These are phyloP conservation scores for Clonostachys byssicola DNA, from an alignment of 2,329 filamentous ascomycete genomes.

Conservation along the genomic window DNA sequence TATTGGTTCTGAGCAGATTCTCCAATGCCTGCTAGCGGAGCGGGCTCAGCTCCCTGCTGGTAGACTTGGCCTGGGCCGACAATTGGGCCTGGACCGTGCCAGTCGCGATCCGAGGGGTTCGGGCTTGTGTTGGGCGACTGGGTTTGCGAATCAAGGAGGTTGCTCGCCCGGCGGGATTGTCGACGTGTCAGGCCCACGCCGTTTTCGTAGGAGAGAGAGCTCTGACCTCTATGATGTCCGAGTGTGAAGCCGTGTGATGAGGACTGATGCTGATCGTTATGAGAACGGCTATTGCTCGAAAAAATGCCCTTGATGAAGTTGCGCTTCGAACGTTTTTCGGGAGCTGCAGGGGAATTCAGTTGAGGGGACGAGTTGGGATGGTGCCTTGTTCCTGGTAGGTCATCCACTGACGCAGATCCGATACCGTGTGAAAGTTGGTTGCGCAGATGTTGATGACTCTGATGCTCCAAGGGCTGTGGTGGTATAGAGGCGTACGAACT, in stretches of 20 bases:
- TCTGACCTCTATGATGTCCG: slow-evolving; percentile 10
- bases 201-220: slow-evolving; percentile 40
- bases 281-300: slow-evolving; percentile 28
- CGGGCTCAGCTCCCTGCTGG: slow-evolving; percentile 28
- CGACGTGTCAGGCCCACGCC: slow-evolving; percentile 43
- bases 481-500: slow-evolving; percentile 20
- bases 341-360: slow-evolving; percentile 8
- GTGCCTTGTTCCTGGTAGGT: slow-evolving; percentile 25
- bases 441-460: slow-evolving; percentile 9
- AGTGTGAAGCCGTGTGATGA: too few species aligned
- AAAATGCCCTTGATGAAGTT: slow-evolving; percentile 53
- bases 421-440: slow-evolving; percentile 18
- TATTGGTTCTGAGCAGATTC: slow-evolving; percentile 30
- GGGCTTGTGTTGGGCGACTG: slow-evolving; percentile 10
- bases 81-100: slow-evolving; percentile 8
- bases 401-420: slow-evolving; percentile 34
- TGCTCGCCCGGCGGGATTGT: slow-evolving; percentile 54
- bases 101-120: slow-evolving; percentile 9
- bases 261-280: slow-evolving; percentile 15
- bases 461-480: slow-evolving; percentile 8
- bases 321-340: slow-evolving; percentile 45
- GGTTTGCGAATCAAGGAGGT: slow-evolving; percentile 9
- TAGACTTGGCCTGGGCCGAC: not conserved
- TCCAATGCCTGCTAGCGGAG: slow-evolving; percentile 39
- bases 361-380: slow-evolving; percentile 6